Conservation (phyloP, 2,329 filamentous ascomycete genomes). For the Colletotrichum incanum region DNA sequence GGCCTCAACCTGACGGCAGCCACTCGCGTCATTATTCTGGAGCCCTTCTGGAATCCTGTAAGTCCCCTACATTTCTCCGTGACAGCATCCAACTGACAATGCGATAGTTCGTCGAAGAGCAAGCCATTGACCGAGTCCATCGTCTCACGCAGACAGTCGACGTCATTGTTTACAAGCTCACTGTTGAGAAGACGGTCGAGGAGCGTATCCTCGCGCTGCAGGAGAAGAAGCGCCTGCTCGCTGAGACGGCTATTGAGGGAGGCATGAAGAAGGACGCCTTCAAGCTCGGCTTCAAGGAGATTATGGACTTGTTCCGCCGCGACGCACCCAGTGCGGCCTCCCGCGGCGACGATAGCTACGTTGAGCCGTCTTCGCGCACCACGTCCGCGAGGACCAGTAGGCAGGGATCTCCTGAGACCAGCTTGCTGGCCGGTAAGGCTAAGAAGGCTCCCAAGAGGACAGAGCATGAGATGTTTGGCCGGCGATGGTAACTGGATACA, state of each 20-base stretch:
- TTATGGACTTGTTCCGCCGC: slow-evolving; percentile 83
- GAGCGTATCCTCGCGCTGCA: slow-evolving; percentile 95
- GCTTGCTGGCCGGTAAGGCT: slow-evolving; percentile 20
- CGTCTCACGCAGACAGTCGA: slow-evolving; percentile 97
- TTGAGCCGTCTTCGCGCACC: slow-evolving; percentile 20
- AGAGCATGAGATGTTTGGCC: slow-evolving; percentile 40
- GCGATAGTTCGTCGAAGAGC: slow-evolving; percentile 91
- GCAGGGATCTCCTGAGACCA: slow-evolving; percentile 30
- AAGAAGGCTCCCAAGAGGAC: slow-evolving; percentile 52
- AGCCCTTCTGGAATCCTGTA: slow-evolving; percentile 98
- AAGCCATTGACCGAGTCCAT: slow-evolving; percentile 98
- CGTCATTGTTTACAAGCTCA: slow-evolving; percentile 95
- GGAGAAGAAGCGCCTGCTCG: slow-evolving; percentile 91
- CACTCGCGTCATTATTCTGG: slow-evolving; percentile 92
- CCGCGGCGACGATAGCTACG: slow-evolving; percentile 12
- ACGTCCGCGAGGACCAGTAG: slow-evolving; percentile 30
- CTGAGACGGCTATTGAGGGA: slow-evolving; percentile 91
- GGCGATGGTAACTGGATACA: slow-evolving; percentile 25
- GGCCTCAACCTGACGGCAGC: slow-evolving; percentile 96
- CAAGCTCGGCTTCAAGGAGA: slow-evolving; percentile 94
- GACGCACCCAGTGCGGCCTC: slow-evolving; percentile 11
- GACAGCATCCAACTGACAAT: slow-evolving; percentile 21
- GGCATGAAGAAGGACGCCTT: slow-evolving; percentile 80
- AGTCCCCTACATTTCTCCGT: slow-evolving; percentile 50
- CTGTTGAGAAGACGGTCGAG: slow-evolving; percentile 89